phyloP scores from a whole-genome alignment of 352 stramenopile species.

The Phytophthora meadii region DNA sequence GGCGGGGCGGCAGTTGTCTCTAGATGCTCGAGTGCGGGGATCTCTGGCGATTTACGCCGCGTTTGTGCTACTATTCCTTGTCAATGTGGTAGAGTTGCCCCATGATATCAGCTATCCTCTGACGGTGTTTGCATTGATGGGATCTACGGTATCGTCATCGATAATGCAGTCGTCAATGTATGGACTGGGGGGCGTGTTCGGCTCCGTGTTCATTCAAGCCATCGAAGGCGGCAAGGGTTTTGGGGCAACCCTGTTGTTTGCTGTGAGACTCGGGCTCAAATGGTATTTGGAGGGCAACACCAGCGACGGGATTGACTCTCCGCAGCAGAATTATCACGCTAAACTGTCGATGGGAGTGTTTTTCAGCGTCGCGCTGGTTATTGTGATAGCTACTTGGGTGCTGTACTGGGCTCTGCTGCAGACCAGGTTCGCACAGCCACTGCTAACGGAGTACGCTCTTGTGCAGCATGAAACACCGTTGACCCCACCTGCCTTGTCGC shows the following conservation, averaged over 20 bases:
- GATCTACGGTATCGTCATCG: constrained; percentile 69
- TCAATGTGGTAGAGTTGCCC: constrained; percentile 64
- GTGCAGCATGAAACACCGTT: constrained; percentile 74
- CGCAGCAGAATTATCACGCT: constrained; percentile 23
- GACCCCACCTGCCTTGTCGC: constrained; percentile 55
- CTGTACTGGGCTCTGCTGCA: constrained; percentile 58
- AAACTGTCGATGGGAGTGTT: constrained; percentile 70
- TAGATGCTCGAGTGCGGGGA: constrained; percentile 63
- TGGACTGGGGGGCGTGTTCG: constrained; percentile 81
- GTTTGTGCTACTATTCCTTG: constrained; percentile 67
- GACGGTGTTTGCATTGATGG: constrained; percentile 68
- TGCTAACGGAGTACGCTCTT: constrained; percentile 72
- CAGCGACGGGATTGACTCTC: not conserved
- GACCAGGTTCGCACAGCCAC: constrained; percentile 67
- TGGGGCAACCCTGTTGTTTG: constrained; percentile 74
- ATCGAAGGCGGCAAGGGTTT: constrained; percentile 85
- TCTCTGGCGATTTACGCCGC: constrained; percentile 60
- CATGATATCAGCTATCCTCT: constrained; percentile 55
- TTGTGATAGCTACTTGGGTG: constrained; percentile 61
- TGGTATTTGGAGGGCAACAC: constrained; percentile 46
- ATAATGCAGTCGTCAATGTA: constrained; percentile 81
- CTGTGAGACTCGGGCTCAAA: constrained; percentile 67
- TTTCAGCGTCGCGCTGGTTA: constrained; percentile 66
- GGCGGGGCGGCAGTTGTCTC: constrained; percentile 62
- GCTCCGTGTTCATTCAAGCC: constrained; percentile 76